Base-by-base conservation (phyloP, 106 monocot genomes). In the Hemerocallis citrina region DNA sequence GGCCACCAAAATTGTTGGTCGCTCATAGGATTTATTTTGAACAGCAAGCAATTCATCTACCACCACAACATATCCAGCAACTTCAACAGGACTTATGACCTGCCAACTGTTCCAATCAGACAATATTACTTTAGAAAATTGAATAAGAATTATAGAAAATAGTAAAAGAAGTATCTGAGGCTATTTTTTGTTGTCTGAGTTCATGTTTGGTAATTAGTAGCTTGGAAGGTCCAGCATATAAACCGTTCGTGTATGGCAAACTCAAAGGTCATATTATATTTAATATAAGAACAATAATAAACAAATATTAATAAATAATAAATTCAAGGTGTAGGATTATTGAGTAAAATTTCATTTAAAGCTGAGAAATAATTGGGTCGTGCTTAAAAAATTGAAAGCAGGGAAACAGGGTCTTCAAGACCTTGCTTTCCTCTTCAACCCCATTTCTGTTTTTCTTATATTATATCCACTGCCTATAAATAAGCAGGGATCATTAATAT, bases 51-150 rank as follows among this genome's bases (percentile, higher is more conserved):
- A 70, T 65, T 91, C 91, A 77, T 92, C 72, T 6, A 92, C 87
- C 21, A 64, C 69, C 20, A 61, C 79, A 60, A 98, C 61, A 63
- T 98, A 88, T 56, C 96, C 96, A 33, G 79, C 58, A 72, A 88
- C 96, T 72, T 92, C 96, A 61, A 82, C 79, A 4, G 88, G 91
- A 70, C 96, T 98, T 66, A 98, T 98, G 57, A 98, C 73, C 74
- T 98, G 96, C 91, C 96, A 98, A 55, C 96, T 96, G 91, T 52
- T 40, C 13, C 42, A 75, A 16, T 60, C 30, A 44, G 2, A 25
- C 13, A 50, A 65, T 25, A 31, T 43, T 15, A 58, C 19, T 37
- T 63, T n/a, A 67, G 37, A 35, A 48, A 21, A 28, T 21, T 55
- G 25, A 35, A 57, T 12, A 59, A 31, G 23, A 59, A 25, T 25